Evolutionary conservation across 768 basidiomycete genomes (phyloP), one percentile per base, ranked within the genome.

Genomic region (Podaxis sp.): DNA sequence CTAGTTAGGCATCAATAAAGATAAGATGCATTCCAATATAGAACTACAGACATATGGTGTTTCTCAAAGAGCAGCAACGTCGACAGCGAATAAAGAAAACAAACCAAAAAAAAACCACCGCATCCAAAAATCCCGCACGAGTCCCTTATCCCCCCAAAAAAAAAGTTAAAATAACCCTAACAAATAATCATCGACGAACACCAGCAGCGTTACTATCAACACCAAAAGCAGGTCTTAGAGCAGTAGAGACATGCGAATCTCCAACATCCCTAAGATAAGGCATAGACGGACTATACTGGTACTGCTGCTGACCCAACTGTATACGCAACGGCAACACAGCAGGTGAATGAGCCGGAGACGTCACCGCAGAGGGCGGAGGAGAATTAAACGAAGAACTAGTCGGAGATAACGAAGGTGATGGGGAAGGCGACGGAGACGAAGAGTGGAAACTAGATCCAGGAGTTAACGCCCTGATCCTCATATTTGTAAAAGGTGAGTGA

Each of bases 211-310:
- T 48, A 16, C 35, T 50, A 6, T 18, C 14, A 53, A 42, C 23
- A 62, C 66, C 61, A 55, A 74, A 73, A 5, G 70, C 76, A 16
- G 76, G 76, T 27, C 76, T 67, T 40, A 76, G 65, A 13, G 70
- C 72, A 4, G 74, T 77, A 5, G 74, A 74, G 52, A 77, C 76
- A 23, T 69, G 67, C 14, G 68, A 58, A 50, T 73, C 72, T 13
- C 68, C 63, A 14, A 70, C 63, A n/a, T 70, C 73, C 52, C 66
- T 71, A 25, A 70, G 58, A 55, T 71, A 73, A 1, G 71, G 72
- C 5, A 69, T 66, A 5, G 74, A 75, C 1, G 74, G 70, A 35
- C 58, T 72, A 42, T 75, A 76, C 10, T 64, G 59, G 7, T 36
- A 54, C 25, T 60, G 59, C 9, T 60, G 40, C 9, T 60, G 40